Percentiles rank a stretch among this genome's conserved stretches.
phyloP scores from a whole-genome alignment of 495 filamentous ascomycete genomes.

The Cairneyella variabilis region DNA sequence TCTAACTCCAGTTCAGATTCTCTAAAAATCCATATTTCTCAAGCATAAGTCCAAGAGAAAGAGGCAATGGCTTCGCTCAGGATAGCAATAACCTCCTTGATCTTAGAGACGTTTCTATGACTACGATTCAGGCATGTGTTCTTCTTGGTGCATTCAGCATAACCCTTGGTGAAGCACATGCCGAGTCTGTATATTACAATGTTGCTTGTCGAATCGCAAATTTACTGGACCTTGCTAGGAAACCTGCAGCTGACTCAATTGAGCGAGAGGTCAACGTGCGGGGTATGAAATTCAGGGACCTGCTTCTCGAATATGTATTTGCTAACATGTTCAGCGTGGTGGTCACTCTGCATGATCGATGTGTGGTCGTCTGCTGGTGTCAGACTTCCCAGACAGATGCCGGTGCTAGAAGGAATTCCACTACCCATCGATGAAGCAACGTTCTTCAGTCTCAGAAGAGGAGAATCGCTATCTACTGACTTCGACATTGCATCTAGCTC shows the following conservation, averaged over 20 bases:
- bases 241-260: slow-evolving; percentile 12
- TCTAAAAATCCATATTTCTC: slow-evolving; percentile 26
- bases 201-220: slow-evolving; percentile 28
- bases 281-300: slow-evolving; percentile 18
- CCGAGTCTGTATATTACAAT: slow-evolving; percentile 27
- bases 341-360: slow-evolving; percentile 42
- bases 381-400: slow-evolving; percentile 30
- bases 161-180: slow-evolving; percentile 9
- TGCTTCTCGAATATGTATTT: background rate
- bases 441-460: slow-evolving; percentile 17
- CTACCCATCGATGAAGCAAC: slow-evolving; percentile 32
- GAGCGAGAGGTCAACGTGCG: slow-evolving; percentile 26
- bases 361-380: slow-evolving; percentile 38
- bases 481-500: background rate
- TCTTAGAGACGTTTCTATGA: slow-evolving; percentile 32
- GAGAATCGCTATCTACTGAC: background rate
- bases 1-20: slow-evolving; percentile 14
- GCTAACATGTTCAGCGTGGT: slow-evolving; percentile 31
- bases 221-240: slow-evolving; percentile 22
- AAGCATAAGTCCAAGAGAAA: slow-evolving; percentile 23
- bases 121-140: slow-evolving; percentile 35
- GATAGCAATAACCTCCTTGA: slow-evolving; percentile 26
- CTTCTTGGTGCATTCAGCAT: slow-evolving; percentile 32
- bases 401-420: slow-evolving; percentile 18
- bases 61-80: slow-evolving; percentile 24